These are phyloP conservation scores for Pseudogymnoascus sp. DNA, from an alignment of 2,329 filamentous ascomycete genomes.

Conservation along the genomic window DNA sequence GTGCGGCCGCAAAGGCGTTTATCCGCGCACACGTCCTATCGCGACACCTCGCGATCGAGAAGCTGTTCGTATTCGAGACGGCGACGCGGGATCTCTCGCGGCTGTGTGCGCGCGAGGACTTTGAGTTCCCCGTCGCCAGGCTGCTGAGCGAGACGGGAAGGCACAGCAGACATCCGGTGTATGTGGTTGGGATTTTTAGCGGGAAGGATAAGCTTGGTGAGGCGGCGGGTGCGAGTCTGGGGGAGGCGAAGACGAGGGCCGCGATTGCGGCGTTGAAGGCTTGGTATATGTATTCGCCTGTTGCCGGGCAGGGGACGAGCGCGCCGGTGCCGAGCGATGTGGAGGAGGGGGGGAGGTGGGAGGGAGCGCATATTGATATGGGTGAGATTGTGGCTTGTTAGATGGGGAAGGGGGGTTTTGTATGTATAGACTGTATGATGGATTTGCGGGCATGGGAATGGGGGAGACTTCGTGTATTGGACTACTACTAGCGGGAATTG, in stretches of 20 bases:
- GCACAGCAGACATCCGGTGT: slow-evolving; percentile 76
- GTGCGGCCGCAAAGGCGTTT: slow-evolving; percentile 71
- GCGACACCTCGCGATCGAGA: slow-evolving; percentile 64
- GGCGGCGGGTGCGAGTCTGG: slow-evolving; percentile 68
- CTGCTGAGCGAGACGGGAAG: slow-evolving; percentile 88
- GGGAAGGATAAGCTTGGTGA: slow-evolving; percentile 88
- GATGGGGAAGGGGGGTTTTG: neutral
- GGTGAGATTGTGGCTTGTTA: slow-evolving; percentile 41
- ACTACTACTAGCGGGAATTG: slow-evolving; percentile 4
- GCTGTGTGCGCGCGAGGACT: slow-evolving; percentile 81
- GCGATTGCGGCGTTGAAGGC: slow-evolving; percentile 79
- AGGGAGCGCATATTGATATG: slow-evolving; percentile 46
- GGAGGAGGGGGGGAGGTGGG: slow-evolving; percentile 36
- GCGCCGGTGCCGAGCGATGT: slow-evolving; percentile 42
- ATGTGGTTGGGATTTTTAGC: slow-evolving; percentile 87
- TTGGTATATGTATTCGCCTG: slow-evolving; percentile 93
- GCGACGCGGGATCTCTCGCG: slow-evolving; percentile 76
- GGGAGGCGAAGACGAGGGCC: slow-evolving; percentile 69
- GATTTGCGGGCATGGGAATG: neutral
- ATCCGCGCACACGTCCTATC: slow-evolving; percentile 76
- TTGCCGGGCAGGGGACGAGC: slow-evolving; percentile 23
- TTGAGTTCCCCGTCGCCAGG: slow-evolving; percentile 77
- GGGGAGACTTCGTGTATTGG: slow-evolving; percentile 2
- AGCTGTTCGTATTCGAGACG: slow-evolving; percentile 74
- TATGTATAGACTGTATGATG: slow-evolving; percentile 12